Conservation (phyloP, 2,329 filamentous ascomycete species). For the Fusarium sterilihyphosum region DNA sequence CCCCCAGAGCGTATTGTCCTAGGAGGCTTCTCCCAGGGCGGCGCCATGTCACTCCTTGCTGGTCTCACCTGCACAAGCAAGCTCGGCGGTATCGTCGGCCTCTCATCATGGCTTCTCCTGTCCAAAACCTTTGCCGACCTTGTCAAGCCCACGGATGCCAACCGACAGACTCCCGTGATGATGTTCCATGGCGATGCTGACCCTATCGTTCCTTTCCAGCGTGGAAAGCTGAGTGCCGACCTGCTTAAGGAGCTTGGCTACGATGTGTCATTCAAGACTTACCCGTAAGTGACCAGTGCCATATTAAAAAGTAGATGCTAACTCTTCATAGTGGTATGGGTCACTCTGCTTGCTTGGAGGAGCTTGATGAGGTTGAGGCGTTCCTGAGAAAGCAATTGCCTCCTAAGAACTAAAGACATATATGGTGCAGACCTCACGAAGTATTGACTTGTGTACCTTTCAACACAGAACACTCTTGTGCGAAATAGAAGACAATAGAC, state of each 20-base stretch:
- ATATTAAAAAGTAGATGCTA: neutral
- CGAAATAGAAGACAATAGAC: constrained; percentile 1
- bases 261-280: constrained; percentile 79
- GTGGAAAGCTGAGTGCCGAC: constrained; percentile 75
- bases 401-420: constrained; percentile 31
- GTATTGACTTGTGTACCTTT: neutral
- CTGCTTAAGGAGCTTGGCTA: constrained; percentile 75
- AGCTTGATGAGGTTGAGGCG: constrained; percentile 83
- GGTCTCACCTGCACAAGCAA: constrained; percentile 78
- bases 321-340: constrained; percentile 65
- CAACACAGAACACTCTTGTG: neutral
- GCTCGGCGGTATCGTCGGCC: constrained; percentile 86
- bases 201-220: constrained; percentile 73
- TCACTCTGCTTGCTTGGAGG: constrained; percentile 79
- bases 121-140: constrained; percentile 56
- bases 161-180: constrained; percentile 81
- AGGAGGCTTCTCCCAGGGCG: constrained; percentile 87
- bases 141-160: constrained; percentile 53
- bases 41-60: constrained; percentile 84
- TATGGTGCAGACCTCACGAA: neutral
- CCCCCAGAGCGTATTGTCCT: constrained; percentile 84
- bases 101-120: constrained; percentile 85
- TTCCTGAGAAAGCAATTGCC: constrained; percentile 61
- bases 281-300: constrained; percentile 64
- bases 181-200: constrained; percentile 90